Evolutionary conservation across 768 basidiomycete species (phyloP), one percentile per base, ranked within the genome.

Genomic region (Boletus speciosus): DNA sequence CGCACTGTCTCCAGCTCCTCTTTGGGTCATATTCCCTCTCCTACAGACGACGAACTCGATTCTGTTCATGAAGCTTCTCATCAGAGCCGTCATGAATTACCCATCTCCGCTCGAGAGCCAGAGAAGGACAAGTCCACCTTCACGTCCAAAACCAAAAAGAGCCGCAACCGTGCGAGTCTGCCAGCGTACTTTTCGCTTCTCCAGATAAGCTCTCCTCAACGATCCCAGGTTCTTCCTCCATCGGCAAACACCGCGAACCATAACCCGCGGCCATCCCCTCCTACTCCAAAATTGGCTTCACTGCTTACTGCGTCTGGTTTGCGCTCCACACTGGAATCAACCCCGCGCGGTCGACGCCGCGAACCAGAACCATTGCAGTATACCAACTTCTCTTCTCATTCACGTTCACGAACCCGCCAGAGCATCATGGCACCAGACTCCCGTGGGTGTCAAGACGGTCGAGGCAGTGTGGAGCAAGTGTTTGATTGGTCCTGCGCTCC

Each of bases 181-280:
- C 88, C 88, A 21, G 81, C 85, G 19, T 88, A 83, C 70, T 90
- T 90, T 67, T 88, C 86, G 44, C 76, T 88, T 54, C 77, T 90
- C 37, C 81, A 83, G 65, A 73, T 83, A 60, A 73, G 71, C 58
- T 76, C 76, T 46, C 69, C 61, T 54, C 73, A 42, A 75, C 81
- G 49, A 73, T 63, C 60, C 51, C 78, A 51, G 19, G 61, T 48
- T 40, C 56, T 57, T 36, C 75, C 80, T 46, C 78, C 80, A 42
- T 80, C 82, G 44, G 75, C 69, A 36, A 70, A 75, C 57, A 78
- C 78, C 27, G 69, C 75, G 57, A 54, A 56, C 47, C 61, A 57
- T 56, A 39, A 58, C 37, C 68, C 75, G 36, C 81, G 78, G 27
- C 72, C 74, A 15, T 84, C 84, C 34, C 84, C 84, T 47, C 82